Percentiles rank a stretch among this genome's conserved stretches.
Evolutionary conservation across 352 stramenopile genomes (phyloP).

Genomic region (Saprolegnia diclina): DNA sequence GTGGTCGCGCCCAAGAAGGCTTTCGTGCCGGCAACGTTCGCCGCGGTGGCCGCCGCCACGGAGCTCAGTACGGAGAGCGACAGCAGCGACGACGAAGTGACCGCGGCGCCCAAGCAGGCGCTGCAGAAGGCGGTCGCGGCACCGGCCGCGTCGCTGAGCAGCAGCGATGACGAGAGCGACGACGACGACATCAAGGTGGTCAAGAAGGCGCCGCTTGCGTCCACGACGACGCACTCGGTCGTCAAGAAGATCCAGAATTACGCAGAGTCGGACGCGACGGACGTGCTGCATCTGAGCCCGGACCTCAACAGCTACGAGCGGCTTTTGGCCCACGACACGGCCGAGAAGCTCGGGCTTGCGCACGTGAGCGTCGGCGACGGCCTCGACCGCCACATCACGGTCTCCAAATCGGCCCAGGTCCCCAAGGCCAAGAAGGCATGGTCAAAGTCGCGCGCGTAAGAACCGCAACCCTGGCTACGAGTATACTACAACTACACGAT

Average conservation of each 20-base stretch:
- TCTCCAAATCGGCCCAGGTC: constrained; percentile 11
- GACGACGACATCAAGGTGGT: constrained; percentile 5
- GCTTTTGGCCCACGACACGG: constrained; percentile 73
- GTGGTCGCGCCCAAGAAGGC: neutral
- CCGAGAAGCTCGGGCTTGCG: constrained; percentile 60
- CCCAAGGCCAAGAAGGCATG: constrained; percentile 16
- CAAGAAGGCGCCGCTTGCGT: constrained; percentile 16
- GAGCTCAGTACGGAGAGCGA: constrained; percentile 5
- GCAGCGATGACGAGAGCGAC: constrained; percentile 16
- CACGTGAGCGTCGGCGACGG: constrained; percentile 66
- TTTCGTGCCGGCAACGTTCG: neutral
- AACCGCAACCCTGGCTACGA: no score
- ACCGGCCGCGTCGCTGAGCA: neutral
- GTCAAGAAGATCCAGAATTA: constrained; percentile 81
- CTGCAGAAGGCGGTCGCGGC: no score
- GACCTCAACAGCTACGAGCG: constrained; percentile 81
- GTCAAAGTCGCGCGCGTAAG: constrained; percentile 16
- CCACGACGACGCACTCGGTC: constrained; percentile 63
- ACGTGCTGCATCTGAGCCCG: constrained; percentile 58
- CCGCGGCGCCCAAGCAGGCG: neutral
- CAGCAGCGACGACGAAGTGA: constrained; percentile 5
- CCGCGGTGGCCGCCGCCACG: neutral
- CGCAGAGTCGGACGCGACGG: constrained; percentile 37
- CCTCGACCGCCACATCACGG: constrained; percentile 73
- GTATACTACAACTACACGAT: no score